Evolutionary conservation across 176 grass and related monocot genomes (phyloP).

Genomic region (Oryza brachyantha): DNA sequence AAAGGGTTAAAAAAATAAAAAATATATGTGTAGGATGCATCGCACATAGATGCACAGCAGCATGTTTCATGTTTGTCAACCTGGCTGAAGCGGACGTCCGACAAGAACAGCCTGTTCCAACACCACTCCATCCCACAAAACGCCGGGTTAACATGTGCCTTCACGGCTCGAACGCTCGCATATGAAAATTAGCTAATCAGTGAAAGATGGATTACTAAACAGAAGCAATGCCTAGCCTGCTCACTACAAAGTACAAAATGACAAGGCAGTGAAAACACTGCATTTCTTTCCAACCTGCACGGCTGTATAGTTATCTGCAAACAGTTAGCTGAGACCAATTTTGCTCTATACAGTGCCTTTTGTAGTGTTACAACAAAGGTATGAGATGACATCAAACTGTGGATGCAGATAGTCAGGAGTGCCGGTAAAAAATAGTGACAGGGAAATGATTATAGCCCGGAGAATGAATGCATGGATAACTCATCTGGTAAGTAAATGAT

Average conservation of each 20-base stretch:
- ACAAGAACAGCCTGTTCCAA: slow-evolving; percentile 44
- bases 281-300: slow-evolving; percentile 10
- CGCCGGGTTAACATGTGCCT: slow-evolving; percentile 19
- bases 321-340: not conserved
- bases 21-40: not conserved
- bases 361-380: not conserved
- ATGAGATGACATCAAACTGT: not conserved
- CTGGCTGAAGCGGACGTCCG: slow-evolving; percentile 30
- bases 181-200: not conserved
- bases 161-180: not conserved
- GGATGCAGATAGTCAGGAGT: not conserved
- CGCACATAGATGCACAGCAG: no score
- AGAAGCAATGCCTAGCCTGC: slow-evolving; percentile 16
- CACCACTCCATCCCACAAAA: slow-evolving; percentile 12
- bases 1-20: no score
- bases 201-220: not conserved
- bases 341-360: not conserved
- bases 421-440: not conserved
- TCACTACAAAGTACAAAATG: not conserved
- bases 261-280: not conserved
- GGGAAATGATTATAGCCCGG: not conserved
- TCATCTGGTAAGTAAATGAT: slow-evolving; percentile 1
- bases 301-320: not conserved
- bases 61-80: slow-evolving; percentile 11
- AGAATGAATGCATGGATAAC: not conserved